Evolutionary conservation across 1,139 yeast genomes (phyloP), one percentile per base, ranked within the genome.

Genomic region (Suhomyces maxii): DNA sequence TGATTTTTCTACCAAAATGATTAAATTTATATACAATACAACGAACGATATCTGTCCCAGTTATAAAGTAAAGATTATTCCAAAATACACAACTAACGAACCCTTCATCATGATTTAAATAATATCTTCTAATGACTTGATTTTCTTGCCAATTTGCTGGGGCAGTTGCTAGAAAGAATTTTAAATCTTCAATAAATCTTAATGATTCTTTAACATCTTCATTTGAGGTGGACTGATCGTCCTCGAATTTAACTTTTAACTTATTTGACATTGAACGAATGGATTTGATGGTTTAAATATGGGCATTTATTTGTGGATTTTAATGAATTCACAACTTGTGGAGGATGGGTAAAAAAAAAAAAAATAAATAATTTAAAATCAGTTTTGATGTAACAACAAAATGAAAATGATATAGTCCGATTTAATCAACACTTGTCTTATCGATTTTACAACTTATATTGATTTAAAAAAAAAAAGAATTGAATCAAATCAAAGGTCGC

Each of bases 31-130:
- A 93, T 26, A 91, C 87, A 44, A 95, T 82, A 63, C 96, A 88
- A 49, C 97, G 81, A 37, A 93, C 97, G 48, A 93, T 91, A 70
- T 93, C 99, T 0, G 98, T 93, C 7, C 99, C 99, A 1, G 98
- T 91, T 43, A 93, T 80, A 65, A 88, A 90, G 63, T 87, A 93
- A 14, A 91, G 73, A 61, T 89, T 88, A 58, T 89, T 88, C 98
- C 98, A 93, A 58, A 78, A 86, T 2, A 93, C 91, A 67, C 99
- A 93, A 46, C 93, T 83, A 8, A 93, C 95, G 57, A 86, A 86
- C 0, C 95, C 95, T 65, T 91, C 97, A 53, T 89, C 96, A 52
- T 85, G 87, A 54, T 90, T 91, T 44, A 93, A 70, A 60, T 86
- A 87, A 64, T 89, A 91, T 46, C 97, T 76, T 60, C 96, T 76